Base-by-base conservation (phyloP, 2,329 filamentous ascomycete species). In the Aspergillus novofumigatus region DNA sequence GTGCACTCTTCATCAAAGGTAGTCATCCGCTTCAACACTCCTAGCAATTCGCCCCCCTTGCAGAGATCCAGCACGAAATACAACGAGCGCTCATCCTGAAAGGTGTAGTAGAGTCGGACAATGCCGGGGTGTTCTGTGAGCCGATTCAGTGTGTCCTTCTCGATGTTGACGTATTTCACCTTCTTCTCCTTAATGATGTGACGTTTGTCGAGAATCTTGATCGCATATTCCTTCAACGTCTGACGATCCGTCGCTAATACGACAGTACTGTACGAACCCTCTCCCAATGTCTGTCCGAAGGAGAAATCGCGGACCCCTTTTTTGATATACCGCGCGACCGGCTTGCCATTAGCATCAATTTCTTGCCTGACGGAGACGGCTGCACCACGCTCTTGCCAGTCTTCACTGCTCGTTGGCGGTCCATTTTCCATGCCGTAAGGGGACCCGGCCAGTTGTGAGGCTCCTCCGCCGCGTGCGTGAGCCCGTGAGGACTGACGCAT, bases 181-280 rank as follows among this genome's bases (percentile, higher is more conserved):
- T 99, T 99, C 77, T 96, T 97, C 78, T 99, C 94, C 76, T 97
- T 99, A 81, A 99, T 99, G 70, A 99, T 99, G 74, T 99, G 94
- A 68, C 92, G 86, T 78, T 99, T 99, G 77, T 99, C 94, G 49
- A 99, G 84, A 17, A 99, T 93, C 74, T 99, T 99, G 77, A 99
- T 92, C 26, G 94, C 94, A 70, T 97, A 97, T 73, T 99, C 93
- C 68, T 96, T 96, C 57, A 95, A 79, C 1, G 91, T 96, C 74
- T 96, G 91, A 59, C 93, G 87, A 74, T 99, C 94, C 3, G 92
- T 96, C 41, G 92, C 94, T 53, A 94, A 86, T 62, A 94, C 86
- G 41, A 99, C 94, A 8, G 92, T 97, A 69, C 93, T 97, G 82
- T 99, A 99, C 5, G 94, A 99, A 26, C 94, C 94, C 75, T 99